Evolutionary conservation across 768 basidiomycete genomes (phyloP).

Genomic region (Russula dissimulans): DNA sequence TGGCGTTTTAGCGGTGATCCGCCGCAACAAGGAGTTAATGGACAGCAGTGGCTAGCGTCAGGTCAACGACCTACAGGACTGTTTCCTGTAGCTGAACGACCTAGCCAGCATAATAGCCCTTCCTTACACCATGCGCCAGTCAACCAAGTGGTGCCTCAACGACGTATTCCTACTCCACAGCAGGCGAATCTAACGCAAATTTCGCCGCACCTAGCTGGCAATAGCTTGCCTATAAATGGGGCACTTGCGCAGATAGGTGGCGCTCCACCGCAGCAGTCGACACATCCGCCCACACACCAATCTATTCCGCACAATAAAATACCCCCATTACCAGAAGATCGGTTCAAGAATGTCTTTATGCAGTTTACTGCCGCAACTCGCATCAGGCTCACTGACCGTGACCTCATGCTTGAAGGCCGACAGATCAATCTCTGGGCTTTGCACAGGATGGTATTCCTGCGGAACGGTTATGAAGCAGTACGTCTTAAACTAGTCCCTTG

Average conservation of each 20-base stretch:
- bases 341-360: not conserved
- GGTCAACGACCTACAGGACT: constrained; percentile 1
- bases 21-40: constrained; percentile 2
- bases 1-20: not conserved
- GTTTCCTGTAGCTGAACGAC: constrained; percentile 4
- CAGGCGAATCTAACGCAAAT: constrained; percentile 12
- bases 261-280: constrained; percentile 3
- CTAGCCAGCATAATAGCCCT: constrained; percentile 9
- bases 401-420: not conserved
- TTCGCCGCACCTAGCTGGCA: not conserved
- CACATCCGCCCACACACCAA: not conserved
- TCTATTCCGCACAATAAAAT: not conserved
- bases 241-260: not conserved
- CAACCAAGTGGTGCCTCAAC: constrained; percentile 2
- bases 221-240: not conserved
- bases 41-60: not conserved
- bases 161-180: constrained; percentile 5
- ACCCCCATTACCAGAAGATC: not conserved
- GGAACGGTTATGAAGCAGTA: constrained; percentile 4
- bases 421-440: constrained; percentile 2
- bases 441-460: not conserved
- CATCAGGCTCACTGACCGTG: not conserved
- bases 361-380: not conserved
- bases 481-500: not conserved
- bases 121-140: constrained; percentile 2